A percentile compares a stretch with the other conserved stretches of the same genome.
These are phyloP conservation scores for Quercus lobata DNA, from an alignment of 331 rosid species.

Conservation along the genomic window DNA sequence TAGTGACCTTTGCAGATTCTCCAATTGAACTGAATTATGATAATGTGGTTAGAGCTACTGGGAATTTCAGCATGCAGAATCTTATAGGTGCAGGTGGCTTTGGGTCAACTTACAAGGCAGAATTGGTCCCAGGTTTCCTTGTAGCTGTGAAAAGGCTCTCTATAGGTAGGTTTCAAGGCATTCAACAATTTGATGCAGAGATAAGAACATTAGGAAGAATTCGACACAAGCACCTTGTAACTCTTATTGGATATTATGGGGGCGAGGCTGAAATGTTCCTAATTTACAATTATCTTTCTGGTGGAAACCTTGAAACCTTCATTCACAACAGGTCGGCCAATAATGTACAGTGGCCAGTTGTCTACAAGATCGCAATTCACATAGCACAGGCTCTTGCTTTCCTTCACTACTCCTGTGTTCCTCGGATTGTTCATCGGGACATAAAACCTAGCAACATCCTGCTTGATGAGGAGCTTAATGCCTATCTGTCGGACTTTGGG, in stretches of 20 bases:
- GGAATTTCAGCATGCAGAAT: constrained; percentile 51
- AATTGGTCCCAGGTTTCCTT: constrained; percentile 39
- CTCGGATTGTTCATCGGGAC: constrained; percentile 55
- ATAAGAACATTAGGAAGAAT: constrained; percentile 53
- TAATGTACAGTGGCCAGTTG: constrained; percentile 39
- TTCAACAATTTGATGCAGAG: constrained; percentile 54
- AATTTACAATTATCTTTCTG: constrained; percentile 52
- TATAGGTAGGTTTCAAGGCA: constrained; percentile 49
- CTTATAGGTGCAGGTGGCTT: constrained; percentile 54
- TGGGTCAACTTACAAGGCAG: constrained; percentile 60
- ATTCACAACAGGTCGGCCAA: constrained; percentile 38
- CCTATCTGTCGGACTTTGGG: constrained; percentile 51
- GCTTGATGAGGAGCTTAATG: constrained; percentile 44
- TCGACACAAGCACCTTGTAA: constrained; percentile 54
- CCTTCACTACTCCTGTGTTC: constrained; percentile 55
- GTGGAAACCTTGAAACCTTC: constrained; percentile 58
- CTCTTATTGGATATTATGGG: constrained; percentile 51
- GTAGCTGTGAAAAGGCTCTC: constrained; percentile 53
- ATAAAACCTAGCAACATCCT: constrained; percentile 59
- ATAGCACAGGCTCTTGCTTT: constrained; percentile 47
- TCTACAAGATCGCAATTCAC: constrained; percentile 46
- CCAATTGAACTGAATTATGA: constrained; percentile 47
- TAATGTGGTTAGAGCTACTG: constrained; percentile 31
- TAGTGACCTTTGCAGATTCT: constrained; percentile 44
- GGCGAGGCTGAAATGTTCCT: constrained; percentile 47